Percentiles rank a stretch among this genome's conserved stretches.
phyloP scores from a whole-genome alignment of 495 filamentous ascomycete species.

The Penicillium ochrochloron region DNA sequence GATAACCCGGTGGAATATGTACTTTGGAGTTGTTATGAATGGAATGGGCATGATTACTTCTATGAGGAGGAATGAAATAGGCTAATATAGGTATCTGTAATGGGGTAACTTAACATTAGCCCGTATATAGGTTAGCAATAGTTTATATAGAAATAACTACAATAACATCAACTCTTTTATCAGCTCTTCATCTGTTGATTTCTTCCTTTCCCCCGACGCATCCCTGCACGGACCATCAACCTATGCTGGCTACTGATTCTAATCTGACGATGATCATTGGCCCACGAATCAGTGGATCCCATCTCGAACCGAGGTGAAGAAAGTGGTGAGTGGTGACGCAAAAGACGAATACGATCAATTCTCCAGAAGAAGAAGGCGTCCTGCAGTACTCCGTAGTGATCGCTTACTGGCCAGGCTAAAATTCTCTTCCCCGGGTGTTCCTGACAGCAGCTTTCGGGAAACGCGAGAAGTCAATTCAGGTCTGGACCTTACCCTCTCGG shows the following conservation, averaged over 20 bases:
- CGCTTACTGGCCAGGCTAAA: background rate
- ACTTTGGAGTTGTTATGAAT: background rate
- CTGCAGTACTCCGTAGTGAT: no score
- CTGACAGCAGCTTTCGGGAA: background rate
- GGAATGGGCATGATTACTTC: background rate
- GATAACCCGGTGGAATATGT: background rate
- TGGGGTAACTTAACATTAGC: no score
- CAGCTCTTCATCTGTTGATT: background rate
- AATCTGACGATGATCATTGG: constrained; percentile 1
- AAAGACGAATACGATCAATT: background rate
- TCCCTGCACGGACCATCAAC: background rate
- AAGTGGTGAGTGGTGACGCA: background rate
- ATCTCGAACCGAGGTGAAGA: background rate
- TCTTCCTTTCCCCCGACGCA: background rate
- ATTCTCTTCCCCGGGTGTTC: background rate
- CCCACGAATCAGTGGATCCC: background rate
- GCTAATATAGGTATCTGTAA: no score
- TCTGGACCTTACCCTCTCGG: constrained; percentile 7
- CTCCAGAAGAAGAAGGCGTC: background rate
- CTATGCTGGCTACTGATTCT: background rate
- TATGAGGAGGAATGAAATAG: background rate
- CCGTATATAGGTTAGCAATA: background rate
- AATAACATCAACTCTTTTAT: background rate
- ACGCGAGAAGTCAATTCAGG: background rate
- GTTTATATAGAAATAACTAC: background rate